Evolutionary conservation across 306 rosid genomes (phyloP), one percentile per base, ranked within the genome.

Genomic region (Comarum palustre): DNA sequence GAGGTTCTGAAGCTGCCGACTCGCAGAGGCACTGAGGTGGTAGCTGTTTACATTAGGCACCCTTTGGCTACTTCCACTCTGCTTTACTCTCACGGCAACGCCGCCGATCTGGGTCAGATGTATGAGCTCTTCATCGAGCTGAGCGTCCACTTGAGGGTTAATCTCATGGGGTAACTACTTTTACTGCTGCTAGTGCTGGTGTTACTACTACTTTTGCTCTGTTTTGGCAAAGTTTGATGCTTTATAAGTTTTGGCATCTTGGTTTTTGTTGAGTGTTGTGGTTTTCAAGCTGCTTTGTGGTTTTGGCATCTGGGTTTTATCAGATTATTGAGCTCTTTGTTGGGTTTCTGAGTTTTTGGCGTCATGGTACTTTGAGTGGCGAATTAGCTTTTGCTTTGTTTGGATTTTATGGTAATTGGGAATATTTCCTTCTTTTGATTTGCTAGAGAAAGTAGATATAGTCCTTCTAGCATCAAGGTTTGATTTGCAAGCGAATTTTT

Each of bases 31-130:
- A 88, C 96, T 4, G 90, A 93, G 82, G 78, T 90, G 11, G 96
- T 88, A 0, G 96, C 98, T 24, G 42, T 90, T 57, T 93, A 90
- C 82, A 80, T 90, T 76, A 88, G 98, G 13, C 90, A 93, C 71
- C 96, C 98, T 0, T 87, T 87, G 96, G 98, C 98, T 4, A 90
- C 91, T 29, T 90, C 95, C 3, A 92, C 96, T 39, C 59, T 92
- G 67, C 95, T 92, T 27, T 92, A 92, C 84, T 92, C 98, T 57
- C 98, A 92, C 54, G 98, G 98, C 24, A 92, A 92, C 90, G 98
- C 98, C 8, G 92, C 98, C 85, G 98, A 92, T 92, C 96, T 92
- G 65, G 98, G 98, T 19, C 98, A 92, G 91, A 90, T 92, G 98
- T 92, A 90, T 72, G 93, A 90, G 84, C 96, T 90, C 82, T 90